phyloP scores from a whole-genome alignment of 495 filamentous ascomycete species.

The Aspergillus baeticus region DNA sequence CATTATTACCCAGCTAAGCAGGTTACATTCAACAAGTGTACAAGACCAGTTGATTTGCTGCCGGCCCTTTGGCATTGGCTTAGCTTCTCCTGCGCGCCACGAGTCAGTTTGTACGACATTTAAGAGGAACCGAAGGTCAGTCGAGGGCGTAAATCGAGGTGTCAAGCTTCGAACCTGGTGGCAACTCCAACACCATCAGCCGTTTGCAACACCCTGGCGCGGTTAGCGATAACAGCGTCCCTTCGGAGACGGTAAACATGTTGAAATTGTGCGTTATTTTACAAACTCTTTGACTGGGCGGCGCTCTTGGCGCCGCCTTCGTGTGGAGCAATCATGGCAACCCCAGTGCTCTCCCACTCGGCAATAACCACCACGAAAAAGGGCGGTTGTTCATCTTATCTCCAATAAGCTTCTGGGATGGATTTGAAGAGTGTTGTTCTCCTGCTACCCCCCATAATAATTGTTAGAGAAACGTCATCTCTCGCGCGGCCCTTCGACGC shows the following conservation, averaged over 20 bases:
- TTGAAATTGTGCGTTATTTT: slow-evolving; percentile 14
- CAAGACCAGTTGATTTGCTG: slow-evolving; percentile 22
- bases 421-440: neutral
- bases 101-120: slow-evolving; percentile 7
- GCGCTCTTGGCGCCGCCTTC: slow-evolving; percentile 10
- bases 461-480: slow-evolving; percentile 5
- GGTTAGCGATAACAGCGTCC: slow-evolving; percentile 7
- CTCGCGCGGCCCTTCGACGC: neutral
- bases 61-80: slow-evolving; percentile 25
- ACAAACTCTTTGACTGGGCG: slow-evolving; percentile 6
- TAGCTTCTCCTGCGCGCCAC: slow-evolving; percentile 13
- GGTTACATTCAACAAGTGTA: slow-evolving; percentile 22
- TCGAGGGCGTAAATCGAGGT: slow-evolving; percentile 7
- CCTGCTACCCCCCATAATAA: neutral
- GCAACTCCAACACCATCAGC: neutral
- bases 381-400: slow-evolving; percentile 8
- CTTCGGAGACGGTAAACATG: neutral
- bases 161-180: neutral
- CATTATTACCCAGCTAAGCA: slow-evolving; percentile 11
- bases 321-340: slow-evolving; percentile 9
- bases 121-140: neutral
- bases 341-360: neutral
- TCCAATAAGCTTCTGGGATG: slow-evolving; percentile 11
- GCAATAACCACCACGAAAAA: neutral
- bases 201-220: neutral